Conservation (phyloP, 768 basidiomycete genomes). For the Panellus pusillus region DNA sequence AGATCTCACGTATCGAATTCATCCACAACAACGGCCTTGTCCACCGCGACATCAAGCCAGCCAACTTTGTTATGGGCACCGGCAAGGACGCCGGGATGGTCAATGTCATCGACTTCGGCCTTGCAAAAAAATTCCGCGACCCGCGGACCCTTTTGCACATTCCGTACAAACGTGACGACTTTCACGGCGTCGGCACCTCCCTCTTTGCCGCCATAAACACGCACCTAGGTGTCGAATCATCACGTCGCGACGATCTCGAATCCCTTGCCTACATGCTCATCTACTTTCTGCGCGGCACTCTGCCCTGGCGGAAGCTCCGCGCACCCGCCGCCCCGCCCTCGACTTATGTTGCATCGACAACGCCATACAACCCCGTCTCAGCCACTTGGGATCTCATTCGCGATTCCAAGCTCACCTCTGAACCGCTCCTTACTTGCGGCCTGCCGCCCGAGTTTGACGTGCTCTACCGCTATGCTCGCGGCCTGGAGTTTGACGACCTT, state of each 20-base stretch:
- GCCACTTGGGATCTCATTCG: constrained; percentile 79
- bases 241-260: constrained; percentile 78
- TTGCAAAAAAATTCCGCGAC: constrained; percentile 78
- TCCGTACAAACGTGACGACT: constrained; percentile 70
- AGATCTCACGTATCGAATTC: constrained; percentile 96
- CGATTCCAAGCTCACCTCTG: constrained; percentile 66
- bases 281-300: constrained; percentile 74
- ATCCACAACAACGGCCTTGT: constrained; percentile 94
- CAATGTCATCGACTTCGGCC: constrained; percentile 90
- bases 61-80: constrained; percentile 96
- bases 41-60: constrained; percentile 97
- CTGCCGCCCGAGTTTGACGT: constrained; percentile 82
- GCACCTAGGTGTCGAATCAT: constrained; percentile 73
- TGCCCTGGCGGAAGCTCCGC: constrained; percentile 77
- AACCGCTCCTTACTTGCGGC: constrained; percentile 68
- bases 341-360: constrained; percentile 10
- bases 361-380: constrained; percentile 54
- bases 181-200: constrained; percentile 78
- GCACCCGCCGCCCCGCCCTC: constrained; percentile 40
- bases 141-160: constrained; percentile 63
- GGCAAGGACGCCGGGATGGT: constrained; percentile 60
- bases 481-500: constrained; percentile 83
- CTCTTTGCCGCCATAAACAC: constrained; percentile 76
- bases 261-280: constrained; percentile 82
- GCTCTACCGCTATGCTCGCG: constrained; percentile 77